These are phyloP conservation scores for Trypanosoma platydactyli DNA, from an alignment of 208 protist species.

Conservation along the genomic window DNA sequence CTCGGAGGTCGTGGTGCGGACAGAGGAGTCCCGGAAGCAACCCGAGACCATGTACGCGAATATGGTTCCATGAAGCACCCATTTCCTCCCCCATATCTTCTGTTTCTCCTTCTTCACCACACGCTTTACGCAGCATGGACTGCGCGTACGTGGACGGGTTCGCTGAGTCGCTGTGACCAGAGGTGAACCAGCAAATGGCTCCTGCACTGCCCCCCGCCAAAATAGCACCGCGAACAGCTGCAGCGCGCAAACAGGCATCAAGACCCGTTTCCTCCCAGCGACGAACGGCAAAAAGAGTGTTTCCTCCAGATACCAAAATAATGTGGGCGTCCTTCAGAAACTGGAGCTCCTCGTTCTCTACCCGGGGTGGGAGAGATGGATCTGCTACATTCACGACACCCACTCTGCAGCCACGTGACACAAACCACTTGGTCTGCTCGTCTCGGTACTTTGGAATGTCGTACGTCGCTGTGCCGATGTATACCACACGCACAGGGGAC, in stretches of 20 bases:
- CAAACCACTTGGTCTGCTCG: constrained; percentile 48
- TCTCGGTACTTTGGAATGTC: constrained; percentile 53
- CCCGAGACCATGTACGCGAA: constrained; percentile 79
- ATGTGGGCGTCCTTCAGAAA: constrained; percentile 54
- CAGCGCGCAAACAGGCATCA: constrained; percentile 43
- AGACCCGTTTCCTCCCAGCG: constrained; percentile 87
- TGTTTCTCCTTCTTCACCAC: not conserved
- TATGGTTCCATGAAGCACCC: constrained; percentile 68
- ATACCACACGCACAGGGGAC: constrained; percentile 53
- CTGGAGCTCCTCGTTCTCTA: constrained; percentile 36
- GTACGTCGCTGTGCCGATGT: constrained; percentile 89
- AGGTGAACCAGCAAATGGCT: constrained; percentile 90
- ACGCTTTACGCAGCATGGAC: constrained; percentile 39
- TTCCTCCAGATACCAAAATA: constrained; percentile 85
- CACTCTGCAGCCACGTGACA: constrained; percentile 55
- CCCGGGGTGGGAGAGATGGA: constrained; percentile 28
- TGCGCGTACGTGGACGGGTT: constrained; percentile 76
- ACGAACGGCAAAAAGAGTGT: constrained; percentile 89
- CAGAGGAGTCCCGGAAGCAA: constrained; percentile 86
- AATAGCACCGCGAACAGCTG: constrained; percentile 43
- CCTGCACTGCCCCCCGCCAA: constrained; percentile 87
- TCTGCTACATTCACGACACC: constrained; percentile 58
- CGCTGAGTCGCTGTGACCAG: constrained; percentile 88
- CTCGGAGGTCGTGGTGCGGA: constrained; percentile 76
- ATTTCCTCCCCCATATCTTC: not conserved